These are phyloP conservation scores for Phytopythium ostracodes DNA, from an alignment of 352 stramenopile species.

Conservation along the genomic window DNA sequence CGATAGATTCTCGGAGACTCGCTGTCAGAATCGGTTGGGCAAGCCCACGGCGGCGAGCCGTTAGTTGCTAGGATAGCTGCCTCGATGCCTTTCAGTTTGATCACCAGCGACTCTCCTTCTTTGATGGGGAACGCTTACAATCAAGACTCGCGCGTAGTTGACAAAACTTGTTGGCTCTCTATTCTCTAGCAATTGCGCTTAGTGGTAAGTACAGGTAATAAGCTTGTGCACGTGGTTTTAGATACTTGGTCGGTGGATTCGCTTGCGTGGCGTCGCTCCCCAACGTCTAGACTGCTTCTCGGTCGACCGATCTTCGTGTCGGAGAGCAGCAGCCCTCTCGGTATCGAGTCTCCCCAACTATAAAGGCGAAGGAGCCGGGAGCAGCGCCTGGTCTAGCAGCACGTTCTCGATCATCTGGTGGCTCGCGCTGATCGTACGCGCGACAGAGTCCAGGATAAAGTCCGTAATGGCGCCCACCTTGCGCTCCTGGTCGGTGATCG, in stretches of 20 bases:
- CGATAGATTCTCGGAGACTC: too few species aligned
- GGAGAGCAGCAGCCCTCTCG: not conserved
- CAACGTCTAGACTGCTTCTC: too few species aligned
- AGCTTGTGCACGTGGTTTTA: not conserved
- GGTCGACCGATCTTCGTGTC: not conserved
- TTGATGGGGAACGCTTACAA: too few species aligned
- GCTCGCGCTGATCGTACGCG: conserved; percentile 54
- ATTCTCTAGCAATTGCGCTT: not conserved
- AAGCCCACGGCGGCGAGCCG: too few species aligned
- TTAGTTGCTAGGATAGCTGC: too few species aligned
- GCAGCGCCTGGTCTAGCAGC: conserved; percentile 38
- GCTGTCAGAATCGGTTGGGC: too few species aligned
- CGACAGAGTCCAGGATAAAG: conserved; percentile 62
- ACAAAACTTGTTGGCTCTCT: not conserved
- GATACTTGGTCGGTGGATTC: too few species aligned
- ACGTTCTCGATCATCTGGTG: conserved; percentile 76
- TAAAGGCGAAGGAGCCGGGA: not conserved
- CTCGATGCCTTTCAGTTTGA: too few species aligned
- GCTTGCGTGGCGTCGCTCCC: too few species aligned
- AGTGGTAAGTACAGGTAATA: not conserved
- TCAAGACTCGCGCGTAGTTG: too few species aligned
- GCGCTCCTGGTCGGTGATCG: conserved; percentile 53
- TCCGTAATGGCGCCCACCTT: conserved; percentile 61
- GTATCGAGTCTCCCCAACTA: not conserved
- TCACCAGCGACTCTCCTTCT: too few species aligned